phyloP scores from a whole-genome alignment of 306 rosid species.

The Cucumis hystrix region DNA sequence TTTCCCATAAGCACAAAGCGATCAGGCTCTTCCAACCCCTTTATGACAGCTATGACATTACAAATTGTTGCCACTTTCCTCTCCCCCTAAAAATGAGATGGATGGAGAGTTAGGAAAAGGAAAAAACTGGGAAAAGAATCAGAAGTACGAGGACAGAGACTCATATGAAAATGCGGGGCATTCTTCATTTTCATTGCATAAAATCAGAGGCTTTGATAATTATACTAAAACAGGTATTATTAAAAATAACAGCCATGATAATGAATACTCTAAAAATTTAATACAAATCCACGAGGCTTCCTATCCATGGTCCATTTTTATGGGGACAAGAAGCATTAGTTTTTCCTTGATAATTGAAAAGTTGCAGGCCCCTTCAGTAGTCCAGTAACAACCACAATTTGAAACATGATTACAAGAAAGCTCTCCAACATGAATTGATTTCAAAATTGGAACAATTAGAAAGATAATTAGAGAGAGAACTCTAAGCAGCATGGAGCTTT shows the following conservation, averaged over 20 bases:
- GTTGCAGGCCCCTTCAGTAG: not conserved
- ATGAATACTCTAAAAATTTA: not conserved
- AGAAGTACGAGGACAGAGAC: not conserved
- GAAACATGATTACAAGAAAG: not conserved
- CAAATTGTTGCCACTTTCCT: slow-evolving; percentile 47
- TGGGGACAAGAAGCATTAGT: not conserved
- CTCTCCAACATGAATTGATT: not conserved
- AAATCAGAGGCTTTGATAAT: not conserved
- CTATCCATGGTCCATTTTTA: not conserved
- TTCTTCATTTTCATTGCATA: not conserved
- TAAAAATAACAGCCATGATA: not conserved
- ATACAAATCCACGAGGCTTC: not conserved
- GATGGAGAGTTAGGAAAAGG: not conserved
- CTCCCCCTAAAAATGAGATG: slow-evolving; percentile 53
- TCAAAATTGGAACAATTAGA: not conserved
- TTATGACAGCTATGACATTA: slow-evolving; percentile 71
- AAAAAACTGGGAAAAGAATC: not conserved
- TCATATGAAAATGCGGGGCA: not conserved
- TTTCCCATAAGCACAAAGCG: slow-evolving; percentile 87
- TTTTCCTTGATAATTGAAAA: not conserved
- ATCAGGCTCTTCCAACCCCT: slow-evolving; percentile 78
- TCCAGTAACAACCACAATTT: not conserved
- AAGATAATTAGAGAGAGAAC: not conserved
- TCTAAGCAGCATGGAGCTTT: not conserved
- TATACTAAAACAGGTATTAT: not conserved